Evolutionary conservation across 805 yeast species (phyloP).

Genomic region (Kregervanrija fluxuum): DNA sequence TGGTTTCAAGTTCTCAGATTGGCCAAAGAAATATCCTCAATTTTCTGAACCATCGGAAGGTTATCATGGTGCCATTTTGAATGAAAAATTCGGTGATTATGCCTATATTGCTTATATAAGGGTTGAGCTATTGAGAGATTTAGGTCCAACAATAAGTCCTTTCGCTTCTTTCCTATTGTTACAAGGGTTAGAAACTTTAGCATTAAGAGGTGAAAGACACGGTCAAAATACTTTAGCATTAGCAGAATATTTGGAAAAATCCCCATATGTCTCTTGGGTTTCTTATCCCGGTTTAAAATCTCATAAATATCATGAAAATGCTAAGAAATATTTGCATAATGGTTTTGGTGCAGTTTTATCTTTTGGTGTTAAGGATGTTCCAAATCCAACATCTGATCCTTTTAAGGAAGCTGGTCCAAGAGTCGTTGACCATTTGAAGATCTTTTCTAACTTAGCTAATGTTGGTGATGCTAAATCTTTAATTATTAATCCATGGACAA

Average conservation of each 20-base stretch:
- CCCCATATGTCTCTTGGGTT: slow-evolving; percentile 74
- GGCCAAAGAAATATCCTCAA: slow-evolving; percentile 87
- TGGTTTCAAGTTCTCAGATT: slow-evolving; percentile 82
- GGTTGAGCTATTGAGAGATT: slow-evolving; percentile 81
- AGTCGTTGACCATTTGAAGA: slow-evolving; percentile 75
- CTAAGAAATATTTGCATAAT: slow-evolving; percentile 72
- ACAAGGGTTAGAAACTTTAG: slow-evolving; percentile 92
- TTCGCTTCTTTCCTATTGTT: slow-evolving; percentile 79
- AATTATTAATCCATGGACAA: slow-evolving; percentile 92
- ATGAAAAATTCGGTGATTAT: slow-evolving; percentile 71
- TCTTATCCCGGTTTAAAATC: slow-evolving; percentile 85
- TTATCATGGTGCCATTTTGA: slow-evolving; percentile 81
- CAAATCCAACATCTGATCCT: slow-evolving; percentile 42
- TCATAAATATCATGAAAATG: slow-evolving; percentile 70
- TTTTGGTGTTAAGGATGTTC: slow-evolving; percentile 73
- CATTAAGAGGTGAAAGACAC: slow-evolving; percentile 91
- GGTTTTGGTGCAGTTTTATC: slow-evolving; percentile 88
- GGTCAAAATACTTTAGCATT: slow-evolving; percentile 72
- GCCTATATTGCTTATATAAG: slow-evolving; percentile 79
- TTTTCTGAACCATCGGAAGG: slow-evolving; percentile 88
- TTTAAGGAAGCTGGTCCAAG: slow-evolving; percentile 73
- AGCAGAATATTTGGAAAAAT: slow-evolving; percentile 67
- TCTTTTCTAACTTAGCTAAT: slow-evolving; percentile 90
- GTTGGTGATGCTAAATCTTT: slow-evolving; percentile 96
- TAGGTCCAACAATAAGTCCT: slow-evolving; percentile 86